Evolutionary conservation across 179 eudicot species (phyloP), one percentile per base, ranked within the genome.

Genomic region (Actinidia arguta): DNA sequence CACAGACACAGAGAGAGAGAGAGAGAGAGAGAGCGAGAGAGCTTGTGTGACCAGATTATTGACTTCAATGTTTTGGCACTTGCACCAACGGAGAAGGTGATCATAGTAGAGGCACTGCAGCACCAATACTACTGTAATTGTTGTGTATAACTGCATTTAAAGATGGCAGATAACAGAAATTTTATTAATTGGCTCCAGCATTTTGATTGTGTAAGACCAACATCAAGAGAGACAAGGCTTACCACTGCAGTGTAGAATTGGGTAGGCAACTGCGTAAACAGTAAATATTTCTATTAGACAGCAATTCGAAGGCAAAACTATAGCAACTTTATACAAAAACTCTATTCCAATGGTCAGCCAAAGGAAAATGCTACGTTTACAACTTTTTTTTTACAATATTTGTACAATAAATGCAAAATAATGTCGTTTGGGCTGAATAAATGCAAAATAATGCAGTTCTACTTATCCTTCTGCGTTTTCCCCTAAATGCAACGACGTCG

Each of bases 171-270:
- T 17, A 54, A 17, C 24, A 25, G 42, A 24, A 27, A 68, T 66
- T 48, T 47, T 73, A 6, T 24, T 24, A 48, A 17, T 47, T n/a
- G n/a, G 14, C 27, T 39, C 13, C n/a, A 73, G 25, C 22, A 5
- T 73, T 13, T 8, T 25, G 16, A 24, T 24, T 24, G 3, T 62
- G 36, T 59, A 59, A 62, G 36, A 0, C 10, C 11, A 24, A 22
- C 25, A 10, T 63, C 1, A 50, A 36, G 14, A 9, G 52, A 48
- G 22, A 11, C 18, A 20, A 13, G 17, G 1, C 46, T 85, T 47
- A 92, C 95, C 89, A 87, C 9, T 42, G 95, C 95, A 68, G 95
- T 92, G 73, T 92, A 92, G 73, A 84, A 85, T 48, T 92, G 95
- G 73, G 95, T 92, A 3, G 95, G 95, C 80, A 92, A 70, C 95